Base-by-base conservation (phyloP, 73 alveolate species). In the Tetrahymena thermophila region DNA sequence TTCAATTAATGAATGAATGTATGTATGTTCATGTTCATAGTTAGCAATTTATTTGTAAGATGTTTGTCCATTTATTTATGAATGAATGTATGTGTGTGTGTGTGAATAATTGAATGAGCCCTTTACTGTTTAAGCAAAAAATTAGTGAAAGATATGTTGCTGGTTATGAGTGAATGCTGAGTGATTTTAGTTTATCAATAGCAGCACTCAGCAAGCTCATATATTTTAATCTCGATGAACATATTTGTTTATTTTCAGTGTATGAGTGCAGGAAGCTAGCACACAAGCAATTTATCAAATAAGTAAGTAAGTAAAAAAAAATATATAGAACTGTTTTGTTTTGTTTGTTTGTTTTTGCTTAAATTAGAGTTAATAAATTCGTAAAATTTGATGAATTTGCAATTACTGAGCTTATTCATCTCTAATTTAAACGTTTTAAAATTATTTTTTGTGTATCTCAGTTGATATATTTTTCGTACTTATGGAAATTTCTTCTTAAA, bases 401-500 rank as follows among this genome's bases (percentile, higher is more conserved):
- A 71, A 31, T 71, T 71, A 71, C 89, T 71, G 31, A 19, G 35
- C 28, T 50, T 50, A 50, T 50, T 71, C 17, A 71, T 71, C 89
- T 71, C 89, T 71, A 71, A 71, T 71, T 71, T 71, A 71, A 71
- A 40, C n/a, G 17, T 71, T 31, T 71, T 71, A 71, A 71, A 71
- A 28, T 71, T 71, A 15, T 28, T 71, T 71, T n/a, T 8, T 71
- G 4, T 71, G 21, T n/a, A 5, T 94, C 94, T 95, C 97, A 95
- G 94, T 89, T 95, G 96, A 56, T 37, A 94, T 96, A 96, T 56
- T 96, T 95, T 84, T 97, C 94, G 96, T 98, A 97, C 84, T 94
- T 96, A 23, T 93, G 96, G 96, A 97, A 85, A 94, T 98, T 97
- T 94, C 99, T 93, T 58, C 83, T 94, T 35, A 98, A 93, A 23